A percentile compares a stretch with the other conserved stretches of the same genome.
Evolutionary conservation across 208 protist species (phyloP).

Genomic region (Leishmania mexicana): DNA sequence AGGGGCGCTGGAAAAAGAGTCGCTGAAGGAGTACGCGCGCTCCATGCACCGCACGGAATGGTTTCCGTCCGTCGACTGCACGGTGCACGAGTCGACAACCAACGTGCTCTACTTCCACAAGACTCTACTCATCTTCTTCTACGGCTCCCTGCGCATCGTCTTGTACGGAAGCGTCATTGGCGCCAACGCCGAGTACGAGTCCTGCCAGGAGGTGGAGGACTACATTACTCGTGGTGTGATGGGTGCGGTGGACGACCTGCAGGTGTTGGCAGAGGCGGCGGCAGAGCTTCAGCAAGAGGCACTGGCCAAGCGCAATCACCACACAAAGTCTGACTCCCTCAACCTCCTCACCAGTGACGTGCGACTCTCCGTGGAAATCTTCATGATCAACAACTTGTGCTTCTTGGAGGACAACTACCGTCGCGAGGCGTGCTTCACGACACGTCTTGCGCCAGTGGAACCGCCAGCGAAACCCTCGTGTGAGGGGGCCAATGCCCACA

Average conservation of each 20-base stretch:
- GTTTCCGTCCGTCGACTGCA: conserved; percentile 76
- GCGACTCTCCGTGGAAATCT: conserved; percentile 54
- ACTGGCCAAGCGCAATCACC: conserved; percentile 23
- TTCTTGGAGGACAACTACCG: conserved; percentile 78
- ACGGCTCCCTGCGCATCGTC: conserved; percentile 71
- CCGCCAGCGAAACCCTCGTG: not conserved
- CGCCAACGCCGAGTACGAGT: conserved; percentile 46
- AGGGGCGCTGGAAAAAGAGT: conserved; percentile 47
- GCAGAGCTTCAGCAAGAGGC: conserved; percentile 53
- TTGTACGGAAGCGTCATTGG: conserved; percentile 58
- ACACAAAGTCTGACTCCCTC: conserved; percentile 29
- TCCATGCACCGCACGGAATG: conserved; percentile 64
- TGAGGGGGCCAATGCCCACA: not conserved
- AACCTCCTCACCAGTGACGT: conserved; percentile 28
- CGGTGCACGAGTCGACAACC: conserved; percentile 73
- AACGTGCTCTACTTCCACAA: conserved; percentile 87
- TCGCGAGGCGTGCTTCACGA: conserved; percentile 67
- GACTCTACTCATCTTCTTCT: conserved; percentile 75
- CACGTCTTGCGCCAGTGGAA: conserved; percentile 22
- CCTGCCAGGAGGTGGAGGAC: conserved; percentile 59
- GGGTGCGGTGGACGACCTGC: conserved; percentile 66
- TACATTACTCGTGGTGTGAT: conserved; percentile 68
- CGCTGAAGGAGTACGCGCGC: conserved; percentile 49
- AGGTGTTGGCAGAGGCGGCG: conserved; percentile 59
- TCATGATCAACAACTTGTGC: conserved; percentile 81